These are phyloP conservation scores for Diaporthe nobilis DNA, from an alignment of 2,329 filamentous ascomycete genomes.

Conservation along the genomic window DNA sequence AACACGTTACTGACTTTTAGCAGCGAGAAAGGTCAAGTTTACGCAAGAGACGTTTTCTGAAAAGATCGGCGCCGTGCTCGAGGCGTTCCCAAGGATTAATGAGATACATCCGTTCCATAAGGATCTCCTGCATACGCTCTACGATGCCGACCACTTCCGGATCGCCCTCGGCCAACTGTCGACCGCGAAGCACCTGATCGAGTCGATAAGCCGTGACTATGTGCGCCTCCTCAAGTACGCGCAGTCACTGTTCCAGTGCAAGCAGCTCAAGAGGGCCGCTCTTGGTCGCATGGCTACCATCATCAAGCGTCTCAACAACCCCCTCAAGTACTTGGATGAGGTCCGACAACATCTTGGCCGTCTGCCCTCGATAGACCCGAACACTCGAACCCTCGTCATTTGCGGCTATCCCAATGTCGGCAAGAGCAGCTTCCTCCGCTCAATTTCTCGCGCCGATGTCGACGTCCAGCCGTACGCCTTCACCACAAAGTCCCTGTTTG, in stretches of 20 bases:
- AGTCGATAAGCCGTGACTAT: constrained; percentile 96
- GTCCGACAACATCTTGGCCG: constrained; percentile 96
- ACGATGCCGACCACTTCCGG: constrained; percentile 97
- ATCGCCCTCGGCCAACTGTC: constrained; percentile 97
- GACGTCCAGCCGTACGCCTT: constrained; percentile 99
- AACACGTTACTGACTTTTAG: not conserved
- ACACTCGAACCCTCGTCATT: constrained; percentile 94
- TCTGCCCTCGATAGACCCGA: constrained; percentile 98
- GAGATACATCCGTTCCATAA: constrained; percentile 68
- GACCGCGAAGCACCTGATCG: constrained; percentile 95
- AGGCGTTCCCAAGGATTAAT: constrained; percentile 91
- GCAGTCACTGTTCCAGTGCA: constrained; percentile 97
- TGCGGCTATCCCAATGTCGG: constrained; percentile 98
- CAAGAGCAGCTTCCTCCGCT: constrained; percentile 95
- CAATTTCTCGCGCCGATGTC: constrained; percentile 93
- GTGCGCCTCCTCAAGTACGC: constrained; percentile 93
- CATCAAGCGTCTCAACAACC: constrained; percentile 93
- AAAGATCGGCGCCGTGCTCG: constrained; percentile 81
- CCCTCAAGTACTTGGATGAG: constrained; percentile 95
- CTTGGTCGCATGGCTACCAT: constrained; percentile 99
- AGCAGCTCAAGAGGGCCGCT: constrained; percentile 96
- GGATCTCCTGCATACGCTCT: constrained; percentile 95
- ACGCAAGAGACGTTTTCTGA: constrained; percentile 97
- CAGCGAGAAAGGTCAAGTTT: constrained; percentile 94
- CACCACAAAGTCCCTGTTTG: constrained; percentile 97